phyloP scores from a whole-genome alignment of 179 eudicot genomes.

The Drosera spatulata region DNA sequence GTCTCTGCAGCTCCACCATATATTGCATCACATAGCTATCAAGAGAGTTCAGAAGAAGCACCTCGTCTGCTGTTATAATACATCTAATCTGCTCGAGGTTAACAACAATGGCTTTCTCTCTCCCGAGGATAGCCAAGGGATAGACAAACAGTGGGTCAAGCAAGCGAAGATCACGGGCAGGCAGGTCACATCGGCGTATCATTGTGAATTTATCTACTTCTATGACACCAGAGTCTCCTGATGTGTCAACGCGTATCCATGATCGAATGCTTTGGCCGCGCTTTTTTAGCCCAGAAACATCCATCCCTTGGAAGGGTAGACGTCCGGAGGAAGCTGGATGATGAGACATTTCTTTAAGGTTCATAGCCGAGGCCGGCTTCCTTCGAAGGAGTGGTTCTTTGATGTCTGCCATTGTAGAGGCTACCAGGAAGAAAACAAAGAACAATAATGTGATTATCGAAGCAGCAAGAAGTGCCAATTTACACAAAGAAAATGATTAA shows the following conservation, averaged over 20 bases:
- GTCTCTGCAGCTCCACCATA: conserved; percentile 82
- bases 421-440: conserved; percentile 3
- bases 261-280: conserved; percentile 90
- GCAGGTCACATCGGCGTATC: conserved; percentile 96
- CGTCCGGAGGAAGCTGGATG: conserved; percentile 67
- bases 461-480: no score
- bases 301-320: conserved; percentile 39
- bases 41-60: conserved; percentile 79
- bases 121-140: conserved; percentile 87
- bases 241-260: conserved; percentile 80
- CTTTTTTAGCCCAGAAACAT: conserved; percentile 70
- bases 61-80: conserved; percentile 97
- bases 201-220: conserved; percentile 90
- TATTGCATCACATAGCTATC: conserved; percentile 83
- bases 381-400: conserved; percentile 71
- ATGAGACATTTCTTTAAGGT: conserved; percentile 50
- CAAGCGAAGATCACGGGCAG: conserved; percentile 86
- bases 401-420: conserved; percentile 50
- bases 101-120: conserved; percentile 80
- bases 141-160: conserved; percentile 90
- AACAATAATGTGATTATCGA: background rate
- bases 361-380: conserved; percentile 66
- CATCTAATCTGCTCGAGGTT: conserved; percentile 42
- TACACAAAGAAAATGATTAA: no score
- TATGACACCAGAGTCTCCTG: conserved; percentile 67